These are phyloP conservation scores for Picea sitchensis DNA, from an alignment of 75 land plant species.

Conservation along the genomic window DNA sequence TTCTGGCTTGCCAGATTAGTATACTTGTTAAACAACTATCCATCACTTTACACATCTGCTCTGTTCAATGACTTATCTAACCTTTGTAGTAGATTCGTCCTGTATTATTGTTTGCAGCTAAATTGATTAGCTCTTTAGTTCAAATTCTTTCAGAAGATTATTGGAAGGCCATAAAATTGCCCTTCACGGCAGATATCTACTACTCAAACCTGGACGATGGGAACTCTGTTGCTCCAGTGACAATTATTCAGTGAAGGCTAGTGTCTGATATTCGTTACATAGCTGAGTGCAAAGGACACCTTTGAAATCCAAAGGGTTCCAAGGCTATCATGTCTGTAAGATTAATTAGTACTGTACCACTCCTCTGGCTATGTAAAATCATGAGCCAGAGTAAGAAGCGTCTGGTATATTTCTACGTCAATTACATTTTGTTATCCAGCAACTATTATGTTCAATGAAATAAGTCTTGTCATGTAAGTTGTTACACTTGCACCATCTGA, in stretches of 20 bases:
- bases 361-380: not conserved
- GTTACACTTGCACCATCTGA: too few relatives aligned
- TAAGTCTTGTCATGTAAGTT: conserved; percentile 3
- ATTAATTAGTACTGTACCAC: conserved; percentile 3
- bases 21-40: not conserved
- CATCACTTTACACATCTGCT: not conserved
- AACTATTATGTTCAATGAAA: not conserved
- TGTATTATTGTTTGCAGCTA: conserved; percentile 7
- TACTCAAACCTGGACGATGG: not conserved
- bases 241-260: not conserved
- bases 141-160: conserved; percentile 12
- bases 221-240: conserved; percentile 2
- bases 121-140: conserved; percentile 8
- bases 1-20: not conserved
- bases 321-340: not conserved
- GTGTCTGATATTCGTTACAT: not conserved
- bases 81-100: conserved; percentile 8
- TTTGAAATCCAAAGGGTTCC: conserved; percentile 4
- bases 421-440: not conserved
- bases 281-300: not conserved
- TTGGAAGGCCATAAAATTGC: conserved; percentile 7
- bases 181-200: not conserved
- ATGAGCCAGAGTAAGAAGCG: not conserved
- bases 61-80: conserved; percentile 8
- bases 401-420: not conserved